Conservation (phyloP, 148 eudicot species). For the Vaccinium myrtillus region DNA sequence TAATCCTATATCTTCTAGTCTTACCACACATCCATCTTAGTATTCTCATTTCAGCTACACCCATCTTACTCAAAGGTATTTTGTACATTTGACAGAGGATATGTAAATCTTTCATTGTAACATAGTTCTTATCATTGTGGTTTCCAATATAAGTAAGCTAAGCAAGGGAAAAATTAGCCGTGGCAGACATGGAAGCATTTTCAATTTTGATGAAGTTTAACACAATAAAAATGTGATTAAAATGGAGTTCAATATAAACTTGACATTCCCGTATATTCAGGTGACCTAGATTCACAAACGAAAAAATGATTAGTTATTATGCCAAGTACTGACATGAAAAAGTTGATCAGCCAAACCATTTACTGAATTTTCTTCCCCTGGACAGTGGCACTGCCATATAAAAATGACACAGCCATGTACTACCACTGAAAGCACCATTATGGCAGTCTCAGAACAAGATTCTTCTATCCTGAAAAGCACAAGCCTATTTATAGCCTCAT, state of each 20-base stretch:
- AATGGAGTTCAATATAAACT: not conserved
- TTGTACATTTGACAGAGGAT: not conserved
- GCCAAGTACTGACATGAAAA: not conserved
- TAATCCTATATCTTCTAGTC: too few species aligned
- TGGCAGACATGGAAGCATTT: not conserved
- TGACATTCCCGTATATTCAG: not conserved
- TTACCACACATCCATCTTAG: too few species aligned
- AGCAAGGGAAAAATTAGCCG: not conserved
- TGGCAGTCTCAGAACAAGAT: not conserved
- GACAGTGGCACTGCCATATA: not conserved
- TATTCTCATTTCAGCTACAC: too few species aligned
- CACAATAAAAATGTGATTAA: not conserved
- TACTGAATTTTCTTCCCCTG: not conserved
- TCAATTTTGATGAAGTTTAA: not conserved
- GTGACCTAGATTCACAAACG: not conserved
- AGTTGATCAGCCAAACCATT: not conserved
- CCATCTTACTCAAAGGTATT: not conserved
- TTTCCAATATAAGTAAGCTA: not conserved
- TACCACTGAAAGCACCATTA: not conserved
- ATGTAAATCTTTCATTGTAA: not conserved
- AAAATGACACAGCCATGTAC: not conserved
- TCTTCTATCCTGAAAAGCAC: not conserved
- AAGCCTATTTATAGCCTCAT: not conserved
- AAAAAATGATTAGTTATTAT: too few species aligned
- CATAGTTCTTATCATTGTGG: not conserved